Evolutionary conservation across 228 moss, liverwort and hornwort genomes (phyloP).

Genomic region (Sphagnum magellanicum): DNA sequence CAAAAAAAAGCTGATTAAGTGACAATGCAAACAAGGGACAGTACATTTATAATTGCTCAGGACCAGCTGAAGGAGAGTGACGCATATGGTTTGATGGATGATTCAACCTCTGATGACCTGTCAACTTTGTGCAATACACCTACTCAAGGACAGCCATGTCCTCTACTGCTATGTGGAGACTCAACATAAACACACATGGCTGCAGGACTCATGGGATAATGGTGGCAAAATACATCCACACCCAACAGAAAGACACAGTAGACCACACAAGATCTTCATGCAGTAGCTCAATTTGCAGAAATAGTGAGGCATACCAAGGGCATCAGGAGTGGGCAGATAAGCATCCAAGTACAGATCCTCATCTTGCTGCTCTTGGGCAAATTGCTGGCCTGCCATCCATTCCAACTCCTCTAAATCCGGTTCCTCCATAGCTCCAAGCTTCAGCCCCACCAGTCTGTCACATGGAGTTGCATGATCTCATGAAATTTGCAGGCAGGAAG

Average conservation of each 20-base stretch:
- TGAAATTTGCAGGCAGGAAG: too few relatives aligned
- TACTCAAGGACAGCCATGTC: background rate
- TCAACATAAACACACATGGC: background rate
- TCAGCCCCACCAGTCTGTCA: too few relatives aligned
- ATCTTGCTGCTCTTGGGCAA: constrained; percentile 34
- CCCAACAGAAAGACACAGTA: background rate
- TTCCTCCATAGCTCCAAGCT: constrained; percentile 48
- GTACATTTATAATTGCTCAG: background rate
- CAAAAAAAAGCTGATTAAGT: background rate
- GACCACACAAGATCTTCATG: background rate
- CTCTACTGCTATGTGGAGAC: background rate
- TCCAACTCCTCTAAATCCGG: constrained; percentile 76
- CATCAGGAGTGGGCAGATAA: constrained; percentile 19
- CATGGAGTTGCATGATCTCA: too few relatives aligned
- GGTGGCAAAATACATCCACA: background rate
- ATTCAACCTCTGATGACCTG: background rate
- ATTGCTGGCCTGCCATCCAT: constrained; percentile 80
- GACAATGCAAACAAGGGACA: constrained; percentile 12
- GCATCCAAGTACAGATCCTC: constrained; percentile 23
- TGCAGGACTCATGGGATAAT: background rate
- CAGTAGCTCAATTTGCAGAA: background rate
- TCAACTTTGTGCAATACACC: too few relatives aligned
- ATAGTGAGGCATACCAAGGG: constrained; percentile 14
- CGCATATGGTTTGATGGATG: background rate
- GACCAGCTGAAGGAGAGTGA: too few relatives aligned